Evolutionary conservation across 2,329 filamentous ascomycete genomes (phyloP).

Genomic region (Bipolaris zeicola): DNA sequence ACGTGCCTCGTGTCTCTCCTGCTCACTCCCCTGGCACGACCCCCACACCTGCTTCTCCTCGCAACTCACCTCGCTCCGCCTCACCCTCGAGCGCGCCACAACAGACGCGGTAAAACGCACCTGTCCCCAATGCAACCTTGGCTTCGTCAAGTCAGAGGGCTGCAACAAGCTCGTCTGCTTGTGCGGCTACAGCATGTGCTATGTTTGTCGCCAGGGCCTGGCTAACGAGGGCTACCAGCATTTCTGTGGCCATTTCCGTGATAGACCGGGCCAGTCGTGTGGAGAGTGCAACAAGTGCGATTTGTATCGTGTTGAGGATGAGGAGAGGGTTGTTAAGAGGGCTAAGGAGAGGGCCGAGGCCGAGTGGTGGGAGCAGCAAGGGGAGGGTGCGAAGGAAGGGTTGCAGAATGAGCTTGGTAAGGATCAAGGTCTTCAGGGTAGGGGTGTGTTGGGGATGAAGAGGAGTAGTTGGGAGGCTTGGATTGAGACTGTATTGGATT

Average conservation of each 20-base stretch:
- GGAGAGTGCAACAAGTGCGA: slow-evolving; percentile 71
- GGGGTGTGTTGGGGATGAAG: slow-evolving; percentile 13
- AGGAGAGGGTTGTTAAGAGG: slow-evolving; percentile 49
- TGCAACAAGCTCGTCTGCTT: slow-evolving; percentile 97
- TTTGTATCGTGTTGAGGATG: slow-evolving; percentile 56
- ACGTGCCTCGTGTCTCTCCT: slow-evolving; percentile 78
- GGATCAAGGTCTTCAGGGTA: slow-evolving; percentile 4
- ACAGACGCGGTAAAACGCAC: slow-evolving; percentile 93
- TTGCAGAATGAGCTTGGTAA: slow-evolving; percentile 32
- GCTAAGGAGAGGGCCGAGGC: slow-evolving; percentile 53
- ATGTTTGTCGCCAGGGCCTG: slow-evolving; percentile 76
- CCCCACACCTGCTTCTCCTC: slow-evolving; percentile 90
- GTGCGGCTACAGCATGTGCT: slow-evolving; percentile 98
- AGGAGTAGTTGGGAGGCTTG: slow-evolving; percentile 27
- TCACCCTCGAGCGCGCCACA: slow-evolving; percentile 89
- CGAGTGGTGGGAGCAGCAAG: slow-evolving; percentile 53
- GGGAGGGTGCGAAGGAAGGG: slow-evolving; percentile 28
- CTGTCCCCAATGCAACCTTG: slow-evolving; percentile 87
- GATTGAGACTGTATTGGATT: slow-evolving; percentile 26
- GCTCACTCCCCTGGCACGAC: slow-evolving; percentile 82
- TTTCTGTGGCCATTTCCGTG: slow-evolving; percentile 94
- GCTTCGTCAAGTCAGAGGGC: slow-evolving; percentile 89
- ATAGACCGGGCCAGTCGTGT: slow-evolving; percentile 76
- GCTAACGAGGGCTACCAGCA: slow-evolving; percentile 80
- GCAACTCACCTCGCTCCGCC: slow-evolving; percentile 72